A percentile compares a stretch with the other conserved stretches of the same genome.
Evolutionary conservation across 2,329 filamentous ascomycete species (phyloP).

Genomic region (Madurella fahalii): DNA sequence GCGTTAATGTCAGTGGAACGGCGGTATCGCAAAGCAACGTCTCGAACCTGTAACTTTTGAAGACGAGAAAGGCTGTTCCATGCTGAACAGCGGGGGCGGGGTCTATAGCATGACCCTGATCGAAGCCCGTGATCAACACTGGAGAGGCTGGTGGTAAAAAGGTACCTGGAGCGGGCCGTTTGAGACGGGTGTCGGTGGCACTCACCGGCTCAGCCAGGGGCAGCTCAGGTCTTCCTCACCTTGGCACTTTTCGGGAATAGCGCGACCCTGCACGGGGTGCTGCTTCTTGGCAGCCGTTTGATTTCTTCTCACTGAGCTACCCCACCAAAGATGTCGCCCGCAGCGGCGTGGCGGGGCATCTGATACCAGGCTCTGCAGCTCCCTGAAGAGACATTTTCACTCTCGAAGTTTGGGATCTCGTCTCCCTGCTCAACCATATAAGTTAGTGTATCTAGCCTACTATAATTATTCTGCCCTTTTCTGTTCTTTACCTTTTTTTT

Average conservation of each 20-base stretch:
- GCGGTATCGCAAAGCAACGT: background rate
- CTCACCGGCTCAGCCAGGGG: background rate
- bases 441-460: background rate
- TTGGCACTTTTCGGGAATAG: constrained; percentile 8
- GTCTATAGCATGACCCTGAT: constrained; percentile 29
- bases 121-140: background rate
- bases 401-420: background rate
- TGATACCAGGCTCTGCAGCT: constrained; percentile 2
- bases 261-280: background rate
- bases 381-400: constrained; percentile 13
- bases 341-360: constrained; percentile 3
- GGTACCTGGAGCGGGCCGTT: too few species aligned
- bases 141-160: too few species aligned
- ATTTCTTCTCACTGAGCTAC: background rate
- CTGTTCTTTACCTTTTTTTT: background rate
- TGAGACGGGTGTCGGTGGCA: too few species aligned
- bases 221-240: constrained; percentile 3
- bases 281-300: background rate
- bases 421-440: background rate
- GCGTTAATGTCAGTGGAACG: background rate
- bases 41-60: constrained; percentile 71
- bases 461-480: too few species aligned
- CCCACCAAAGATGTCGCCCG: constrained; percentile 11
- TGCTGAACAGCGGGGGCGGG: constrained; percentile 39
- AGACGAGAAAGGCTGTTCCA: constrained; percentile 65